Evolutionary conservation across 1,139 yeast species (phyloP).

Genomic region (Kodamaea sp.): DNA sequence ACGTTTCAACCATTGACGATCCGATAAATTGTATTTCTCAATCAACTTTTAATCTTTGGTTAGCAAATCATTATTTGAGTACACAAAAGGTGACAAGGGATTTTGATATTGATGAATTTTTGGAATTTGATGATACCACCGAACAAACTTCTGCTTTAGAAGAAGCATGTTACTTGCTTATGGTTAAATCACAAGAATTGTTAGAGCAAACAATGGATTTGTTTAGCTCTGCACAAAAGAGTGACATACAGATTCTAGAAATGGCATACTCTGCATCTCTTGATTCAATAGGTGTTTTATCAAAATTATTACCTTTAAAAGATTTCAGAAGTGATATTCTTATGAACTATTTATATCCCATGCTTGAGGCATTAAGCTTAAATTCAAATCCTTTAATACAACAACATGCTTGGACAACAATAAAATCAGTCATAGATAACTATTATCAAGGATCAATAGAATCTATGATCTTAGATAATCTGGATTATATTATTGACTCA

Average conservation of each 20-base stretch:
- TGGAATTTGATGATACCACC: slow-evolving; percentile 19
- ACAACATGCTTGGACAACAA: slow-evolving; percentile 26
- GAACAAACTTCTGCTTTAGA: slow-evolving; percentile 10
- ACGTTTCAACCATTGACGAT: not conserved
- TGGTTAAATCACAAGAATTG: slow-evolving; percentile 28
- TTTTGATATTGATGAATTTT: slow-evolving; percentile 20
- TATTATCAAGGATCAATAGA: slow-evolving; percentile 58
- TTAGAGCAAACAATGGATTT: slow-evolving; percentile 16
- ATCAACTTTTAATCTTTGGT: slow-evolving; percentile 27
- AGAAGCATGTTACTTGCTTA: slow-evolving; percentile 21
- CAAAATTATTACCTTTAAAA: slow-evolving; percentile 20
- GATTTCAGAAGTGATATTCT: slow-evolving; percentile 32
- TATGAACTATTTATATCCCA: slow-evolving; percentile 30
- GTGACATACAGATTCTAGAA: slow-evolving; percentile 12
- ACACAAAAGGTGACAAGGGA: slow-evolving; percentile 2
- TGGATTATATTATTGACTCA: slow-evolving; percentile 78
- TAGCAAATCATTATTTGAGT: slow-evolving; percentile 22
- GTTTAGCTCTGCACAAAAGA: slow-evolving; percentile 2
- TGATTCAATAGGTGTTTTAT: slow-evolving; percentile 27
- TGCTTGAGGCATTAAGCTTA: slow-evolving; percentile 35
- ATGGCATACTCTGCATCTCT: slow-evolving; percentile 30
- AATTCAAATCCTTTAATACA: slow-evolving; percentile 28
- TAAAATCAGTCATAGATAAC: slow-evolving; percentile 41
- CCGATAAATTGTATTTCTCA: not conserved
- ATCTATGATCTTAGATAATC: slow-evolving; percentile 57